These are phyloP conservation scores for Nannochloropsis salina DNA, from an alignment of 108 stramenopile species.

Conservation along the genomic window DNA sequence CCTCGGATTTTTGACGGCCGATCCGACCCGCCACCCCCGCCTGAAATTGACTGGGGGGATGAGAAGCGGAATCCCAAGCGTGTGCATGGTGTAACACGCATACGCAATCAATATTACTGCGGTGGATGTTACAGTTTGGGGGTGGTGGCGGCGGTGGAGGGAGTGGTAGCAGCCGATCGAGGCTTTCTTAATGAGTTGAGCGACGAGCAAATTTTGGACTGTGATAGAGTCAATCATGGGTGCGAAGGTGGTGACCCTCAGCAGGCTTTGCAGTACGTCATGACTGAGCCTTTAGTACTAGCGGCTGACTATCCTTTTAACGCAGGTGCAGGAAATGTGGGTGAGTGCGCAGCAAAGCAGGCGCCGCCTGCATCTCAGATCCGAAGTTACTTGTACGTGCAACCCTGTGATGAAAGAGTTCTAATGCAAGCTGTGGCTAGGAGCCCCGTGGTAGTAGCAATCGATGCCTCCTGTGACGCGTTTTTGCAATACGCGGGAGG, in stretches of 20 bases:
- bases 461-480: background rate
- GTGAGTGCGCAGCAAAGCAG: background rate
- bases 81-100: background rate
- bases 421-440: background rate
- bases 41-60: background rate
- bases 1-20: background rate
- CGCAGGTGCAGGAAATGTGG: background rate
- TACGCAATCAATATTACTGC: background rate
- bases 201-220: constrained; percentile 20
- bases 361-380: background rate
- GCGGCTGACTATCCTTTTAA: background rate
- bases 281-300: background rate
- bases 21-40: background rate
- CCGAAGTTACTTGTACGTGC: constrained; percentile 17
- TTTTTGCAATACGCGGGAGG: background rate
- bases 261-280: background rate
- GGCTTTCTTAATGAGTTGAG: background rate
- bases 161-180: background rate
- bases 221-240: background rate
- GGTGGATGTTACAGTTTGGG: constrained; percentile 3
- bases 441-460: background rate
- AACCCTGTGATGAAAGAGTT: background rate
- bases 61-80: background rate
- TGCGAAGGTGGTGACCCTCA: background rate
- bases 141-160: background rate